phyloP scores from a whole-genome alignment of 2,329 filamentous ascomycete species.

The Plectosphaerella plurivora region DNA sequence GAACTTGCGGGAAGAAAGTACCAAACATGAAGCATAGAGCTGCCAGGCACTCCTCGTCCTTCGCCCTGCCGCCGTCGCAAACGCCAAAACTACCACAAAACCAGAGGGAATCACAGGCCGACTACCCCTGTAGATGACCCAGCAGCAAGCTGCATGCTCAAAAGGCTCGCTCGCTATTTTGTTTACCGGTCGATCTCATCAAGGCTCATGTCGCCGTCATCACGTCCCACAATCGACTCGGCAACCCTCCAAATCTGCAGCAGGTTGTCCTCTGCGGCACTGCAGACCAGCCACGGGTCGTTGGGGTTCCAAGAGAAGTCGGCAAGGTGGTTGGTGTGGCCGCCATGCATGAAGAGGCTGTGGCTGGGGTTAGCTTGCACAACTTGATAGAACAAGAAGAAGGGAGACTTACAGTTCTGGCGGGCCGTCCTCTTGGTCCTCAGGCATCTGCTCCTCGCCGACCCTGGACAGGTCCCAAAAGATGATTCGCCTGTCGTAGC shows the following conservation, averaged over 20 bases:
- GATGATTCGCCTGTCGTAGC: slow-evolving; percentile 88
- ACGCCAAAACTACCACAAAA: too few species aligned
- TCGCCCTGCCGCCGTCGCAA: too few species aligned
- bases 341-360: slow-evolving; percentile 96
- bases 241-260: slow-evolving; percentile 92
- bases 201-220: slow-evolving; percentile 69
- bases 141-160: too few species aligned
- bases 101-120: too few species aligned
- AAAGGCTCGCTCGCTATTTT: too few species aligned
- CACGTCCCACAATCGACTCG: slow-evolving; percentile 74
- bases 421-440: slow-evolving; percentile 91
- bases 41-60: too few species aligned
- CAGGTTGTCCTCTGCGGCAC: slow-evolving; percentile 93
- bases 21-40: too few species aligned
- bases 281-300: slow-evolving; percentile 94
- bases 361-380: background rate
- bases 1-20: too few species aligned
- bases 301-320: slow-evolving; percentile 98
- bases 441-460: slow-evolving; percentile 90
- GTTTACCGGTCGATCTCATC: slow-evolving; percentile 67
- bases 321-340: slow-evolving; percentile 92
- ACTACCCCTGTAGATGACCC: too few species aligned
- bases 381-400: background rate
- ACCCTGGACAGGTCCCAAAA: slow-evolving; percentile 95
- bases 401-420: slow-evolving; percentile 68